A percentile compares a stretch with the other conserved stretches of the same genome.
Evolutionary conservation across 345 rosid species (phyloP).

Genomic region (Populus ilicifolia): DNA sequence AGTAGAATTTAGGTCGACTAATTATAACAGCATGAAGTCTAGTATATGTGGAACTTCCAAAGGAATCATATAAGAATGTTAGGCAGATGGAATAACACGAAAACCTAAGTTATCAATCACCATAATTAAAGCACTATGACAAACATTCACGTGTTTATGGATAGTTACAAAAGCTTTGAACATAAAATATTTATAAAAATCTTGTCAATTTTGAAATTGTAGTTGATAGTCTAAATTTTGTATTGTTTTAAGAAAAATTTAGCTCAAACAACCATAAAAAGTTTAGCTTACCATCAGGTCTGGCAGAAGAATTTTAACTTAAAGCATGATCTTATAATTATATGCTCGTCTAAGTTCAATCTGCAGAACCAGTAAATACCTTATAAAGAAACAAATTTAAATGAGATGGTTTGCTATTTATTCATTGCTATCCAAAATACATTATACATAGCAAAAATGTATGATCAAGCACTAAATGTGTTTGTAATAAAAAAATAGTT

Average conservation of each 20-base stretch:
- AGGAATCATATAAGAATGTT: background rate
- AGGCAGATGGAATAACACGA: background rate
- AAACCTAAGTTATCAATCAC: background rate
- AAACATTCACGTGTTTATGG: background rate
- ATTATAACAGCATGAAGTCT: background rate
- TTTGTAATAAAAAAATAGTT: background rate
- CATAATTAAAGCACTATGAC: background rate
- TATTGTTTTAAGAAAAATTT: background rate
- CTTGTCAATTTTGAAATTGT: background rate
- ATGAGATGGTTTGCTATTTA: background rate
- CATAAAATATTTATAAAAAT: background rate
- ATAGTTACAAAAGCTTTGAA: background rate
- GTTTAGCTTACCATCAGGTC: slow-evolving; percentile 59
- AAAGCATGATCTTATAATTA: slow-evolving; percentile 83
- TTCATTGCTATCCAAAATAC: background rate
- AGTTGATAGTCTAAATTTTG: background rate
- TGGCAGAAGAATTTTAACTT: slow-evolving; percentile 72
- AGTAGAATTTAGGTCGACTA: background rate
- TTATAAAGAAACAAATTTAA: slow-evolving; percentile 19
- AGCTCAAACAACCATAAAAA: slow-evolving; percentile 11
- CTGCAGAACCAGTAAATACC: slow-evolving; percentile 45
- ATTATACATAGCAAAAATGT: background rate
- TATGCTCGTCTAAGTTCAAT: slow-evolving; percentile 78
- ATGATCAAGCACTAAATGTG: background rate
- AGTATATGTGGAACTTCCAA: background rate